Base-by-base conservation (phyloP, 352 stramenopile genomes). In the Pythium rishiriense region DNA sequence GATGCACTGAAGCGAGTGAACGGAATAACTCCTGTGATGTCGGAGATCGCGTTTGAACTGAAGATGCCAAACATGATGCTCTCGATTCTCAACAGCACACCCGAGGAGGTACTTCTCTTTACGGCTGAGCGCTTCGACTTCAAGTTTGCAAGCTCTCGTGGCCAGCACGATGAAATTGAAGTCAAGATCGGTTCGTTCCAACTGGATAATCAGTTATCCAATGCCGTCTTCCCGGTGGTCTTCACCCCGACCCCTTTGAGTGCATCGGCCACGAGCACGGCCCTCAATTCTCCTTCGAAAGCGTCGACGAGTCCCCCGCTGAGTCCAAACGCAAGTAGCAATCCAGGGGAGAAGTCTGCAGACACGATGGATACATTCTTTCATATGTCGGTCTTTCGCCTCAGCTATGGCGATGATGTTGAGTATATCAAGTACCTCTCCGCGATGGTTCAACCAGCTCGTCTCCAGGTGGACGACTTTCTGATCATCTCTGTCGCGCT, bases 371-470 rank as follows among this genome's bases (percentile, higher is more conserved):
- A 67, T 7, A 78, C 76, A 10, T 93, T 94, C 25, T 79, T 96
- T 11, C 87, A 96, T 53, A 31, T 94, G 9, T 96, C 87, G 5
- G 61, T 93, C 9, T 72, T 94, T 17, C 76, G 84, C n/a, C 66
- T 94, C 0, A 83, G 78, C 55, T 94, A 94, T 35, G 84, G 87
- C 14, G 81, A 88, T 15, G 85, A 90, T 31, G 87, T 95, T 37
- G 86, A 96, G 61, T 96, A 94, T 49, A 87, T 94, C 62, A 93
- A 94, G 60, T 95, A 95, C 46, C 75, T 95, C 17, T 93, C 87
- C 0, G 78, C 79, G 0, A 91, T 95, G 80, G 67, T 95, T 57
- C 87, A 92, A 46, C 87, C 87, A 4, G 74, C 76, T 10, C 70
- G 76, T 11, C 48, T 90, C 4, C 81, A 90, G 50, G 62, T 88